These are phyloP conservation scores for Chlamydomonas eustigma DNA, from an alignment of 139 green algal species.

Conservation along the genomic window DNA sequence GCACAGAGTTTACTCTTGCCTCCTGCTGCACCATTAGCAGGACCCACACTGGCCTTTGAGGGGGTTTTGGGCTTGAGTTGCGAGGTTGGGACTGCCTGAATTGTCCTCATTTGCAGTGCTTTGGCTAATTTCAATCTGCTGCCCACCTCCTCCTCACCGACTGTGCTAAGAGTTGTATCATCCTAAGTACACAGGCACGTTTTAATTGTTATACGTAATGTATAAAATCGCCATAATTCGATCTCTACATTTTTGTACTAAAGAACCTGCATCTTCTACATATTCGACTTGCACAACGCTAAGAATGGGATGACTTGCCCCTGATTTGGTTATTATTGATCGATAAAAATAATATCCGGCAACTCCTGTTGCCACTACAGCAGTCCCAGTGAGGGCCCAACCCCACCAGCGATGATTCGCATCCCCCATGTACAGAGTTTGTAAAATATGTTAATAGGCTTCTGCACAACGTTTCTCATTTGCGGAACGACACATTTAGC, in stretches of 20 bases:
- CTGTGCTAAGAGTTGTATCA: background rate
- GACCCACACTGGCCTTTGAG: background rate
- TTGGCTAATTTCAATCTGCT: background rate
- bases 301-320: too few species aligned
- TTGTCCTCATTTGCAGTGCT: background rate
- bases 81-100: background rate
- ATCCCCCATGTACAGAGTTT: too few species aligned
- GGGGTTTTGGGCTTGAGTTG: too few species aligned
- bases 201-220: background rate
- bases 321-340: too few species aligned
- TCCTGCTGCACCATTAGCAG: background rate
- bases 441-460: too few species aligned
- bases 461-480: too few species aligned
- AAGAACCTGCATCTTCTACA: too few species aligned
- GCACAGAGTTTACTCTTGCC: conserved; percentile 21
- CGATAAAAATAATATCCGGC: background rate
- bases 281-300: too few species aligned
- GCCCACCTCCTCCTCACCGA: background rate
- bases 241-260: too few species aligned
- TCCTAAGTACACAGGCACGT: background rate
- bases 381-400: conserved; percentile 6
- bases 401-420: background rate
- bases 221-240: too few species aligned
- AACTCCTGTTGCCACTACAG: background rate
- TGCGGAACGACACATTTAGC: too few species aligned